Conservation (phyloP, 2,329 filamentous ascomycete genomes). For the Colletotrichum somersetense region DNA sequence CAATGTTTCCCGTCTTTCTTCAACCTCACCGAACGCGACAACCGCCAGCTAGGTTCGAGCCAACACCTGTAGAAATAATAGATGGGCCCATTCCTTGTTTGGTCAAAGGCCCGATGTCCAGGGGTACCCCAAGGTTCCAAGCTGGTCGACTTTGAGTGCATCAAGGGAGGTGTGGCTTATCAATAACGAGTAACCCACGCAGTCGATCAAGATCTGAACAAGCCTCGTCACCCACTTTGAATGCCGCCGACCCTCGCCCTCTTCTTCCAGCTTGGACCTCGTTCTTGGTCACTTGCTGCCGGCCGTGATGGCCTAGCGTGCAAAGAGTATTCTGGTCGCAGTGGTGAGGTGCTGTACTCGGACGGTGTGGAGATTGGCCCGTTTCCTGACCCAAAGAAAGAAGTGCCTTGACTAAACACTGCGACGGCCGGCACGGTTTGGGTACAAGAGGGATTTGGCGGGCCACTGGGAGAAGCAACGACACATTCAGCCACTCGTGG, state of each 20-base stretch:
- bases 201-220: slow-evolving; percentile 39
- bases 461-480: slow-evolving; percentile 35
- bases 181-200: slow-evolving; percentile 11
- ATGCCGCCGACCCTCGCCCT: slow-evolving; percentile 3
- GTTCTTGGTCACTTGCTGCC: neutral
- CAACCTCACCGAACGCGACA: slow-evolving; percentile 12
- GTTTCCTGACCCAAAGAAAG: slow-evolving; percentile 21
- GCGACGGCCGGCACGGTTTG: slow-evolving; percentile 7
- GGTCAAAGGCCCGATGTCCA: slow-evolving; percentile 29
- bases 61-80: slow-evolving; percentile 8
- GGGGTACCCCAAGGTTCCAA: slow-evolving; percentile 8
- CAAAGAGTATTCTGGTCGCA: slow-evolving; percentile 5
- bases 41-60: slow-evolving; percentile 14
- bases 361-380: neutral
- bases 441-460: slow-evolving; percentile 6
- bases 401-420: neutral
- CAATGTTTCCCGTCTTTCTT: slow-evolving; percentile 10
- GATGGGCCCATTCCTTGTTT: slow-evolving; percentile 13
- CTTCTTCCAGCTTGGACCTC: slow-evolving; percentile 18
- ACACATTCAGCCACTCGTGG: slow-evolving; percentile 10
- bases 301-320: slow-evolving; percentile 11
- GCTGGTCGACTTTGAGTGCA: slow-evolving; percentile 15
- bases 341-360: slow-evolving; percentile 4
- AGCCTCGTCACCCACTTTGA: slow-evolving; percentile 19
- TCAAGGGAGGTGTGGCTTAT: neutral